Evolutionary conservation across 139 green algal genomes (phyloP), one percentile per base, ranked within the genome.

Genomic region (Chlorella vulgaris): DNA sequence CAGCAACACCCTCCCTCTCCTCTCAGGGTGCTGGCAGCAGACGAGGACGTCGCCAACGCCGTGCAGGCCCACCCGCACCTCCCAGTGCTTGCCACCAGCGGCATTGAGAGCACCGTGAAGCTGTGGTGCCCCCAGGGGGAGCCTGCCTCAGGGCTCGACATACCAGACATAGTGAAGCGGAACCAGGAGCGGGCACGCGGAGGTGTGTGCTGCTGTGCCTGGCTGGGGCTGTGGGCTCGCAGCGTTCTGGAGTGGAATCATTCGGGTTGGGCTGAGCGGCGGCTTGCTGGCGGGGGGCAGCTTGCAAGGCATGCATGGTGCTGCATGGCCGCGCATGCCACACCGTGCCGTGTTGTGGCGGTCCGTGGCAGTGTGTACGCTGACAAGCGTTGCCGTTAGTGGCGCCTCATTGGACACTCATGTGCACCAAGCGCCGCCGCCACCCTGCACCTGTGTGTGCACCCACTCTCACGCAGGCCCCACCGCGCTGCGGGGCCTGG

Each of bases 11-110:
- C n/a, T 28, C n/a, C 26, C 13, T 33, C 26, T 1, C 40, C 76
- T 3, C 61, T 93, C 50, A 74, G 70, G 4, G 88, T 85, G 6
- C 75, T 96, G 42, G 42, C 89, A 61, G 94, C 92, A 2, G 94
- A 97, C 65, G 74, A 84, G 8, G 91, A 96, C 55, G 91, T 98
- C 7, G 89, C 82, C 75, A 98, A 98, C 87, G 96, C 91, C 38
- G 88, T 86, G 43, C 87, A 93, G 82, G 75, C 83, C 39, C 94
- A 97, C 88, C 94, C 94, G 15, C 83, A 70, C n/a, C 81, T 91
- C 69, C 86, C 91, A 0, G 79, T 96, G 43, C 83, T 98, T 21
- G 94, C 94, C 42, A 98, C 94, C 40, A 92, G 84, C 50, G 94
- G 94, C 78, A 96, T 98, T 38, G 94, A 97, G 83, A 58, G 61